A percentile compares a stretch with the other conserved stretches of the same genome.
phyloP scores from a whole-genome alignment of 2,329 filamentous ascomycete species.

The Hirsutella thompsonii region DNA sequence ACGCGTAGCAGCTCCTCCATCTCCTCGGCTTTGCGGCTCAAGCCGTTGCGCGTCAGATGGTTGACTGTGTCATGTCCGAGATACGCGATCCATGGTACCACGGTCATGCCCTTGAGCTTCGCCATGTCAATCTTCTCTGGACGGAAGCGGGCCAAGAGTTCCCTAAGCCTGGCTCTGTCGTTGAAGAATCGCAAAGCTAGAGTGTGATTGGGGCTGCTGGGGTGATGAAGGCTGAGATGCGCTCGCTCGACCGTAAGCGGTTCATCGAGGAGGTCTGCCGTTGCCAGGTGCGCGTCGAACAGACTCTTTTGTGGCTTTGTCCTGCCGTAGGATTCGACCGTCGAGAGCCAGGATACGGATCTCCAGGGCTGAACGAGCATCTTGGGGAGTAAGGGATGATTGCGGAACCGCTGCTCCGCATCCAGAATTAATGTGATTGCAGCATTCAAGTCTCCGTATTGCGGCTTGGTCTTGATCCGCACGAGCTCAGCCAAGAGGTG shows the following conservation, averaged over 20 bases:
- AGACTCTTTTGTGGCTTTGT: slow-evolving; percentile 30
- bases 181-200: slow-evolving; percentile 34
- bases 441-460: slow-evolving; percentile 29
- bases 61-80: slow-evolving; percentile 34
- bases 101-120: slow-evolving; percentile 17
- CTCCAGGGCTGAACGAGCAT: slow-evolving; percentile 31
- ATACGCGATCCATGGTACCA: slow-evolving; percentile 22
- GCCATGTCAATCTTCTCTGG: slow-evolving; percentile 14
- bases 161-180: slow-evolving; percentile 16
- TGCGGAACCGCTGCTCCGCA: slow-evolving; percentile 28
- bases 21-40: slow-evolving; percentile 25
- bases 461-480: slow-evolving; percentile 24
- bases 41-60: slow-evolving; percentile 26
- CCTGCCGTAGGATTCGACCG: slow-evolving; percentile 33
- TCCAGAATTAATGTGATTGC: slow-evolving; percentile 35
- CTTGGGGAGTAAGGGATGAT: slow-evolving; percentile 19
- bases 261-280: slow-evolving; percentile 25
- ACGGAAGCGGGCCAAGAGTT: slow-evolving; percentile 11
- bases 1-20: slow-evolving; percentile 24
- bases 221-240: slow-evolving; percentile 42
- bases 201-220: slow-evolving; percentile 32
- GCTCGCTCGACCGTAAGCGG: slow-evolving; percentile 32
- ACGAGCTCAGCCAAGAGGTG: slow-evolving; percentile 27
- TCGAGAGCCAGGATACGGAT: slow-evolving; percentile 36
- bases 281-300: slow-evolving; percentile 39